Evolutionary conservation across 2,329 filamentous ascomycete species (phyloP), one percentile per base, ranked within the genome.

Genomic region (Ciborinia camelliae): DNA sequence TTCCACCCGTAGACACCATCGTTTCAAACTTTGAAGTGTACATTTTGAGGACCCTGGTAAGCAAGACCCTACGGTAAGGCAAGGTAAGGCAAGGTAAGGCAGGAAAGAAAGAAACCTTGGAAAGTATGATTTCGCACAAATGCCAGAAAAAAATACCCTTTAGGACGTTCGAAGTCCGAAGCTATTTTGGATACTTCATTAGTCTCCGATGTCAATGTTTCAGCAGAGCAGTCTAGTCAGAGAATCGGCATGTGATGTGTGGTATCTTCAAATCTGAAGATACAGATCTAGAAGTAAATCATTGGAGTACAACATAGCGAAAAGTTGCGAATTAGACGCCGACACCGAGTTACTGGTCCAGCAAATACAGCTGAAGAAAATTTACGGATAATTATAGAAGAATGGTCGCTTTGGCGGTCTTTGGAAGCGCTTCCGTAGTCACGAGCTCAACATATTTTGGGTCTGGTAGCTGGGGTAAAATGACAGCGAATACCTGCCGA

Each of bases 331-430:
- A 23, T 26, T 59, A 59, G 43, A 59, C 55, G 55, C 55, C 55
- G 28, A 47, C 55, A 18, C 32, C 41, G n/a, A 59, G 28, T 47
- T 47, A 47, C 41, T 45, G 30, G 55, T 35, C 55, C 55, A 47
- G 41, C 41, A 32, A 47, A 20, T 20, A 26, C 30, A 58, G 28
- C 41, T 23, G n/a, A 47, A 47, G 41, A 59, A 35, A 8, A 35
- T 58, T 58, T 47, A 41, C 28, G 30, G 30, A 47, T 47, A 58
- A 58, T 58, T 47, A 58, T 58, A 58, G 55, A 58, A 58, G 41
- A 30, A 4, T 10, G 54, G 55, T 58, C 41, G 41, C 55, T 47
- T 58, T 58, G 20, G n/a, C 23, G 55, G 55, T 58, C 55, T 47
- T 30, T 45, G 43, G 30, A 59, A 59, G 55, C 55, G 55, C 55